Evolutionary conservation across 495 filamentous ascomycete genomes (phyloP).

Genomic region (Podospora appendiculata): DNA sequence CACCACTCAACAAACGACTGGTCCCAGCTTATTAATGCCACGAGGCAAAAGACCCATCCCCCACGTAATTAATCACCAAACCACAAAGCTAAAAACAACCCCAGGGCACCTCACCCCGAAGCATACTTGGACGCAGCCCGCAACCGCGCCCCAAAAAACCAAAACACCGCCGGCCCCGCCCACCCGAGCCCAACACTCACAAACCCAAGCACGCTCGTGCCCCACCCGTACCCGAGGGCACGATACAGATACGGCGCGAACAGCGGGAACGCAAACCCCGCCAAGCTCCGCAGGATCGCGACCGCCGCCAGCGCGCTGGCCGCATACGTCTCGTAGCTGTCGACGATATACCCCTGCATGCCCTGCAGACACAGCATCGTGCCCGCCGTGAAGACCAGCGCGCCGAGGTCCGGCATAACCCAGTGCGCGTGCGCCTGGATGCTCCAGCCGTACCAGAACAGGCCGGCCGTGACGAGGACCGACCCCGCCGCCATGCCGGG

Average conservation of each 20-base stretch:
- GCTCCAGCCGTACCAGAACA: slow-evolving; percentile 1
- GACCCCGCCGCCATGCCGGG: slow-evolving; percentile 49
- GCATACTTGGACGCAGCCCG: too few species aligned
- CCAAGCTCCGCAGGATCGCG: slow-evolving; percentile 57
- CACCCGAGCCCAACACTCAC: not conserved
- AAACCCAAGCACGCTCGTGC: not conserved
- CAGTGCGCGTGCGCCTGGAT: not conserved
- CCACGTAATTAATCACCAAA: too few species aligned
- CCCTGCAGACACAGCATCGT: slow-evolving; percentile 48
- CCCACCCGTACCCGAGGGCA: not conserved
- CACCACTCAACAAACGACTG: too few species aligned
- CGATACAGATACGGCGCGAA: slow-evolving; percentile 59
- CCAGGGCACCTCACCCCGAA: too few species aligned
- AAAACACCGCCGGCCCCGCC: too few species aligned
- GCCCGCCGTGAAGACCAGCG: not conserved
- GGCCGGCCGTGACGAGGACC: slow-evolving; percentile 8
- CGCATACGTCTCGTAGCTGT: slow-evolving; percentile 66
- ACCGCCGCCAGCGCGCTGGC: slow-evolving; percentile 64
- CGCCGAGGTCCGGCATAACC: not conserved
- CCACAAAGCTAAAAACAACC: too few species aligned
- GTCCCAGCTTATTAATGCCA: too few species aligned
- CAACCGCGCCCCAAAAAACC: too few species aligned
- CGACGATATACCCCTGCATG: slow-evolving; percentile 63
- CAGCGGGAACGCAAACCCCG: slow-evolving; percentile 70
- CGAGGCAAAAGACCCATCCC: too few species aligned